These are phyloP conservation scores for Claviceps pazoutovae DNA, from an alignment of 2,329 filamentous ascomycete species.

Conservation along the genomic window DNA sequence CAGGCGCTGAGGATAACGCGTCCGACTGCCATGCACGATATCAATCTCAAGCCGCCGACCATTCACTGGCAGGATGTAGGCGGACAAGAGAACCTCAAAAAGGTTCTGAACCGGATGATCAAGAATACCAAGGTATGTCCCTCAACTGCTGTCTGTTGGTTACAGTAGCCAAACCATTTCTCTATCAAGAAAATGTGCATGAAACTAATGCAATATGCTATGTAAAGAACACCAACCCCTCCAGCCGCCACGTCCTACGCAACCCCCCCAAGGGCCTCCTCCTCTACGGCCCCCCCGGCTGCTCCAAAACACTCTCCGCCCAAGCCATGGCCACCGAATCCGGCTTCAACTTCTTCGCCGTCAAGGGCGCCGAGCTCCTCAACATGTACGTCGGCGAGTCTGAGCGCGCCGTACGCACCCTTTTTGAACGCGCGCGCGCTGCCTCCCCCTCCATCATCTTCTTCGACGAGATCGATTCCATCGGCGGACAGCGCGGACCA, in stretches of 20 bases:
- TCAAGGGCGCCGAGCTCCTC: slow-evolving; percentile 85
- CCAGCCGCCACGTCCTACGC: slow-evolving; percentile 23
- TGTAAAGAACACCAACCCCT: slow-evolving; percentile 15
- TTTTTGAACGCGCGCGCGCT: slow-evolving; percentile 75
- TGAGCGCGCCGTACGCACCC: slow-evolving; percentile 68
- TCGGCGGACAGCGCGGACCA: slow-evolving; percentile 39
- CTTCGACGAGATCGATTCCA: slow-evolving; percentile 91
- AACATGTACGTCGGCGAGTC: slow-evolving; percentile 97
- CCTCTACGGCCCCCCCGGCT: slow-evolving; percentile 84
- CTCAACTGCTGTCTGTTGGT: background rate
- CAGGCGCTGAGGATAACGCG: slow-evolving; percentile 54
- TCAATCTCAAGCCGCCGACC: slow-evolving; percentile 77
- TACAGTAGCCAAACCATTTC: no score
- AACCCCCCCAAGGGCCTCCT: slow-evolving; percentile 68
- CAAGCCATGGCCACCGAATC: slow-evolving; percentile 86
- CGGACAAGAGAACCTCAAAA: slow-evolving; percentile 66
- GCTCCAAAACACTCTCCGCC: slow-evolving; percentile 85
- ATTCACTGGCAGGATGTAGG: slow-evolving; percentile 81
- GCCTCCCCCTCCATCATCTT: slow-evolving; percentile 88
- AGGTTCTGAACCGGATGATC: slow-evolving; percentile 38
- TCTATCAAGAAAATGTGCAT: background rate
- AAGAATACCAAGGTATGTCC: slow-evolving; percentile 19
- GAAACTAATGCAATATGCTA: background rate
- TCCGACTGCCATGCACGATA: slow-evolving; percentile 77
- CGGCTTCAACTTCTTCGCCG: slow-evolving; percentile 82